These are phyloP conservation scores for Pichia californica DNA, from an alignment of 805 yeast genomes.

Conservation along the genomic window DNA sequence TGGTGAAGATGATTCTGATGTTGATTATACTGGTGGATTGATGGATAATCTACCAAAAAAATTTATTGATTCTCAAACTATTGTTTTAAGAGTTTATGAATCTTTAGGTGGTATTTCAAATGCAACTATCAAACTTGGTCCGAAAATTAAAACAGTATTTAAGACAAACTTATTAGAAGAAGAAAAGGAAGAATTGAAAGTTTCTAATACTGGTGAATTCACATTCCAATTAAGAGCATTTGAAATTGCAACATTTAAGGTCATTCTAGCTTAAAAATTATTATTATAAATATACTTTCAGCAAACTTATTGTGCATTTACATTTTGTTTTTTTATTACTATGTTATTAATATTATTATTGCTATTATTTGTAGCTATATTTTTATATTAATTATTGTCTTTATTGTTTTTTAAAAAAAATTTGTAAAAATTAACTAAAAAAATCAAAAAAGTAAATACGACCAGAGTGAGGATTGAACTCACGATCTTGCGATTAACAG, in stretches of 20 bases:
- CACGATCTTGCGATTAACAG: constrained; percentile 61
- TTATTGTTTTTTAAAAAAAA: too few relatives aligned
- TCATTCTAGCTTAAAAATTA: constrained; percentile 36
- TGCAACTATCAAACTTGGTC: constrained; percentile 42
- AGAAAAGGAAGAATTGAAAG: constrained; percentile 34
- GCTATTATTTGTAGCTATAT: too few relatives aligned
- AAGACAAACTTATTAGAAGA: constrained; percentile 58
- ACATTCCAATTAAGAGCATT: constrained; percentile 57
- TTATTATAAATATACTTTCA: too few relatives aligned
- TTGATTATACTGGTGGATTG: constrained; percentile 31
- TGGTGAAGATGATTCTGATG: constrained; percentile 72
- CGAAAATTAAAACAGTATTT: constrained; percentile 39
- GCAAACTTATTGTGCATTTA: too few relatives aligned
- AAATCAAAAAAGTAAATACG: constrained; percentile 20
- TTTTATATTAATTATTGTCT: not conserved
- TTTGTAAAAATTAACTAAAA: not conserved
- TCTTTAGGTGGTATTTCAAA: constrained; percentile 72
- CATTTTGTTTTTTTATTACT: too few relatives aligned
- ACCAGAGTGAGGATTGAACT: constrained; percentile 56
- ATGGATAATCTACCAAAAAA: constrained; percentile 39
- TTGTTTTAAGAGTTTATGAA: constrained; percentile 77
- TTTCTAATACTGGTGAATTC: constrained; percentile 25
- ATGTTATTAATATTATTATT: too few relatives aligned
- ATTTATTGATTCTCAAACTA: constrained; percentile 39
- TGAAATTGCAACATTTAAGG: constrained; percentile 64